These are phyloP conservation scores for Cercospora sp. DNA, from an alignment of 2,329 filamentous ascomycete genomes.

Conservation along the genomic window DNA sequence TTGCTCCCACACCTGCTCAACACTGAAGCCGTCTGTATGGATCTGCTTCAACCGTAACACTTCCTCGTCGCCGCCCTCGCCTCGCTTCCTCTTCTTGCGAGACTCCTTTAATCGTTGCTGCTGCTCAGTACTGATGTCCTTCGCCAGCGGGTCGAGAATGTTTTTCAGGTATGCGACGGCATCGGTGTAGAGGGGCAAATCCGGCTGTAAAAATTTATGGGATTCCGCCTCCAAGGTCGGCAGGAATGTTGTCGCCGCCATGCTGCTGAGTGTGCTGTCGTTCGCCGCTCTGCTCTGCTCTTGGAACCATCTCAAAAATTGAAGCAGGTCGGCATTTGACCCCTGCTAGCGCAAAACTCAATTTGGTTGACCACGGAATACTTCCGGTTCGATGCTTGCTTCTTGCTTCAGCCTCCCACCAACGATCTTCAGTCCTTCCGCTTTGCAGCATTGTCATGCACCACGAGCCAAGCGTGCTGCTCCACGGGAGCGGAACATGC, in stretches of 20 bases:
- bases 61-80: slow-evolving; percentile 48
- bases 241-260: slow-evolving; percentile 29
- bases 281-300: not conserved
- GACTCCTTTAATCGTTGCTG: slow-evolving; percentile 64
- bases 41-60: slow-evolving; percentile 77
- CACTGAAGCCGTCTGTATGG: slow-evolving; percentile 82
- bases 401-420: not conserved
- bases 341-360: slow-evolving; percentile 8
- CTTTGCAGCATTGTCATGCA: slow-evolving; percentile 2
- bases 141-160: slow-evolving; percentile 75
- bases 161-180: slow-evolving; percentile 76
- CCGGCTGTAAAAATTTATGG: slow-evolving; percentile 75
- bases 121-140: slow-evolving; percentile 71
- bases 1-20: slow-evolving; percentile 92
- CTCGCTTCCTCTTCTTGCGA: slow-evolving; percentile 75
- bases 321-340: slow-evolving; percentile 8
- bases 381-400: not conserved
- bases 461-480: slow-evolving; percentile 4
- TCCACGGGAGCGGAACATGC: slow-evolving; percentile 9
- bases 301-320: slow-evolving; percentile 1
- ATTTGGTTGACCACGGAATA: not conserved
- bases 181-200: slow-evolving; percentile 63
- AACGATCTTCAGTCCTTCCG: slow-evolving; percentile 2
- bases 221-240: slow-evolving; percentile 44
- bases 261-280: slow-evolving; percentile 7